Base-by-base conservation (phyloP, 2,329 filamentous ascomycete species). In the Plectosphaerella sp. region DNA sequence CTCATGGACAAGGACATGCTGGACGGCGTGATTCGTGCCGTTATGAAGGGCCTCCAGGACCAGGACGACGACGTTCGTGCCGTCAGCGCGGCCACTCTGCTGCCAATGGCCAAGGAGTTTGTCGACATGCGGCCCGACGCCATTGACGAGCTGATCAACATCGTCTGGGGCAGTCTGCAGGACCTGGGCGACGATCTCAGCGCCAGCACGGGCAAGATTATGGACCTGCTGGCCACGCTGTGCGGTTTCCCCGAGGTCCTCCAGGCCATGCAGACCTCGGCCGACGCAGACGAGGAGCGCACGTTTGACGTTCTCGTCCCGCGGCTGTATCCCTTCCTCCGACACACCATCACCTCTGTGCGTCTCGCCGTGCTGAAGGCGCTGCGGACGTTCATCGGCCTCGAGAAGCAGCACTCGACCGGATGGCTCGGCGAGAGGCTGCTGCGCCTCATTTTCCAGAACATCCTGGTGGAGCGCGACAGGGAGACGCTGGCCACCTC, bases 151-250 rank as follows among this genome's bases (percentile, higher is more conserved):
- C 82, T 99, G 39, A 96, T 97, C 68, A 87, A 89, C 64, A 96
- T 97, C 54, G 92, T 99, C 25, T 99, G 94, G 94, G 89, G 96
- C 64, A 97, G 94, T 72, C 77, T 99, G 22, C 96, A 93, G 4
- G 95, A 96, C 65, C 77, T 99, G n/a, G 92, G 93, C 58, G 94
- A 99, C 65, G 94, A 99, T 65, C 78, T 99, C 16, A 97, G 92
- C 67, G 94, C 94, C 4, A 97, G 94, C 67, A 99, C 95, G 10
- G 94, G 94, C 47, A 95, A 91, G 52, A 96, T 99, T 51, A 99
- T 99, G 95, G 95, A 99, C 67, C 81, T 99, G 41, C 79, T 99
- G 16, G 94, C 95, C 14, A 97, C 94, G 54, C 83, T 99, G 2
- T 99, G 94, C 73, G 88, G 91, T 57, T 99, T 97, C 73, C 89